Conservation (phyloP, 768 basidiomycete genomes). For the Amanita rimosa region DNA sequence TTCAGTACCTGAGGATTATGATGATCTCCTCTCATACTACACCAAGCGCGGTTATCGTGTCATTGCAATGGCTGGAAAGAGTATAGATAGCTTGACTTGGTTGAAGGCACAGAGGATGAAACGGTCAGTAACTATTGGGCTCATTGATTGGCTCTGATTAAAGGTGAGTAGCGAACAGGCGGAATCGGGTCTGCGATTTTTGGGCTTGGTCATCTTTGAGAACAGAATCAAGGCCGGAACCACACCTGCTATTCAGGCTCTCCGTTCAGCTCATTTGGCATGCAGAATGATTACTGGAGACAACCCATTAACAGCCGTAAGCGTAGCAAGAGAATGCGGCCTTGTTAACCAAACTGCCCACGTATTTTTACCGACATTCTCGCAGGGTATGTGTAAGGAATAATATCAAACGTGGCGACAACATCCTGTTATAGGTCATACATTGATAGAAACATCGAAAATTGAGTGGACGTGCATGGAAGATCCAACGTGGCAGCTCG, state of each 20-base stretch:
- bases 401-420: not conserved
- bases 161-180: slow-evolving; percentile 69
- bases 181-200: slow-evolving; percentile 80
- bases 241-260: slow-evolving; percentile 76
- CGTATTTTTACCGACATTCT: slow-evolving; percentile 77
- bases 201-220: slow-evolving; percentile 95
- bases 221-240: slow-evolving; percentile 95
- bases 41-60: slow-evolving; percentile 95
- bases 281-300: slow-evolving; percentile 99
- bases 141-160: not conserved
- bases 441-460: slow-evolving; percentile 40
- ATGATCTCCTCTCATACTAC: slow-evolving; percentile 92
- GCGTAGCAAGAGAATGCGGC: slow-evolving; percentile 89
- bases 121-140: slow-evolving; percentile 37
- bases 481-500: slow-evolving; percentile 73
- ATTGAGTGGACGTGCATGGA: slow-evolving; percentile 92
- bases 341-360: slow-evolving; percentile 82
- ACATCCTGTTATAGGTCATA: slow-evolving; percentile 33
- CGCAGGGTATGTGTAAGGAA: slow-evolving; percentile 38
- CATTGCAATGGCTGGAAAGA: slow-evolving; percentile 96
- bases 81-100: slow-evolving; percentile 89
- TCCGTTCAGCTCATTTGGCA: slow-evolving; percentile 83
- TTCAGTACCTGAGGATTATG: slow-evolving; percentile 91
- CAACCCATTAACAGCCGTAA: slow-evolving; percentile 92
- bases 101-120: slow-evolving; percentile 95